Evolutionary conservation across 2,329 filamentous ascomycete genomes (phyloP).

Genomic region (Neonectria faginata): DNA sequence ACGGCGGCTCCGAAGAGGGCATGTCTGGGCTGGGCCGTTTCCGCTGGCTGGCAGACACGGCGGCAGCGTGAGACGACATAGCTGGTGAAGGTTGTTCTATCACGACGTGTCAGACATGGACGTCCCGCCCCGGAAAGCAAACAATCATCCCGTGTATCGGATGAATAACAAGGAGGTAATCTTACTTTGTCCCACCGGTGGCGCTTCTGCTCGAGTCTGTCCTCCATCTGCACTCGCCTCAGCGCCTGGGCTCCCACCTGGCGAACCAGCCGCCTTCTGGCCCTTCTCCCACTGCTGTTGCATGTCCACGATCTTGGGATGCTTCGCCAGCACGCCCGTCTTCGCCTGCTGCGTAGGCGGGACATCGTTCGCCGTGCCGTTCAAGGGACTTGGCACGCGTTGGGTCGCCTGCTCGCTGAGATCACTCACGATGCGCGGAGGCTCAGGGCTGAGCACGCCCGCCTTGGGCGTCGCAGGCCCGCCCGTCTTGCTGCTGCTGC

Average conservation of each 20-base stretch:
- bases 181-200: background rate
- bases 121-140: background rate
- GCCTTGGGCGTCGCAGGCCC: conserved; percentile 2
- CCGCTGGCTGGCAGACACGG: conserved; percentile 2
- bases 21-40: background rate
- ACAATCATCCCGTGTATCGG: background rate
- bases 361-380: background rate
- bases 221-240: background rate
- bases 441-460: conserved; percentile 20
- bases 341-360: background rate
- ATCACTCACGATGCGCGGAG: conserved; percentile 43
- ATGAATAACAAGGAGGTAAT: background rate
- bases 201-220: background rate
- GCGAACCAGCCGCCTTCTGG: background rate
- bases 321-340: conserved; percentile 22
- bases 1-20: background rate
- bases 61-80: background rate
- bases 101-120: background rate
- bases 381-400: background rate
- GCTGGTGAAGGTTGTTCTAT: background rate
- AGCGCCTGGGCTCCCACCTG: background rate
- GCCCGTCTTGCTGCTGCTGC: conserved; percentile 13
- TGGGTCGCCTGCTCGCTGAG: conserved; percentile 17
- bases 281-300: conserved; percentile 48
- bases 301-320: conserved; percentile 44